Evolutionary conservation across 208 protist species (phyloP), one percentile per base, ranked within the genome.

Genomic region (Lotmaria passim): DNA sequence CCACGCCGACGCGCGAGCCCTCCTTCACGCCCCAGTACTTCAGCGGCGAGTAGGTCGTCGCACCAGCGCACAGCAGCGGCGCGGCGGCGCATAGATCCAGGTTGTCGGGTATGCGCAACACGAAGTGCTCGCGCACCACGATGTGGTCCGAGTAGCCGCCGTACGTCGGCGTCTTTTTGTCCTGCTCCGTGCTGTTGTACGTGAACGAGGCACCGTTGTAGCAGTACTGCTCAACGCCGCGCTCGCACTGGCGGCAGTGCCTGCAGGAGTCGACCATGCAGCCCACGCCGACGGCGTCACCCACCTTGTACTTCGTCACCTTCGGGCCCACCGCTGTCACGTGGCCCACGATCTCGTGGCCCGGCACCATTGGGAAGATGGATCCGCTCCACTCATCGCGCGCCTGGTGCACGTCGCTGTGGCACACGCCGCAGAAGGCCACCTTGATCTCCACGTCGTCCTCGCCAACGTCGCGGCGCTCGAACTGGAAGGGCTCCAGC

Each of bases 11-110:
- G 36, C 78, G 73, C 23, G 61, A 68, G 51, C 89, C 90, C 38
- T 73, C 31, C 53, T 78, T 87, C 64, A 91, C 78, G 43, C 80
- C 75, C 73, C 78, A 91, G 77, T 92, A 73, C 50, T 69, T 74
- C 52, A 97, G 74, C 41, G 89, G 85, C 11, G 87, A 91, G 73
- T 86, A 97, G 10, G 86, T 89, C 14, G 94, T 97, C 67, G 94
- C 87, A 59, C 93, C 94, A 30, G 94, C 94, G 73, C 94, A 98
- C 50, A 96, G 68, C 24, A 98, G 81, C 53, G 93, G 93, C 4
- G 89, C 90, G 10, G 89, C 82, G 14, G 75, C 63, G 41, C 63
- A 65, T 44, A 88, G 78, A 69, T 86, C 68, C 12, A 96, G 73
- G 31, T 81, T 83, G 6, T 64, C 44, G n/a, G 92, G 94, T 31